phyloP scores from a whole-genome alignment of 208 protist species.

The Acanthamoeba royreba region DNA sequence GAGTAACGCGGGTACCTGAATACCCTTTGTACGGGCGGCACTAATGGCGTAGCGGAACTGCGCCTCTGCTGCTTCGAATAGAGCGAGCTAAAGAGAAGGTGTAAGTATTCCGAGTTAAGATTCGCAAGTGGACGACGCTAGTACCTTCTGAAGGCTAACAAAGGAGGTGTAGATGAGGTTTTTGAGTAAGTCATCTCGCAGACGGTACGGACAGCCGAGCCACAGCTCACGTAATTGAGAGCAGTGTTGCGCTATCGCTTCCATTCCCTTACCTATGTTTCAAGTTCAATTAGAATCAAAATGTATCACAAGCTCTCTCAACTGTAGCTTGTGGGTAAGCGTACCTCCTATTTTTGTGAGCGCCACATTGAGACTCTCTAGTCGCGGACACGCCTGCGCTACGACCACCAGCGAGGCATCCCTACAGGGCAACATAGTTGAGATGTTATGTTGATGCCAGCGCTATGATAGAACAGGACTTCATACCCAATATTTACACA shows the following conservation, averaged over 20 bases:
- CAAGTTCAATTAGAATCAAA: not conserved
- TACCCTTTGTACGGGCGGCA: slow-evolving; percentile 7
- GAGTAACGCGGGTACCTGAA: not conserved
- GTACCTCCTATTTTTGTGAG: slow-evolving; percentile 38
- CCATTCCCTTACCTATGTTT: not conserved
- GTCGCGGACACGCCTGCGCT: not conserved
- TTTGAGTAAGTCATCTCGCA: slow-evolving; percentile 9
- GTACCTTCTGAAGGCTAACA: not conserved
- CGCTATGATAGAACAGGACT: not conserved
- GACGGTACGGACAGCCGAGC: not conserved
- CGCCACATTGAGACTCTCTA: not conserved
- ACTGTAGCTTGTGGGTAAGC: not conserved
- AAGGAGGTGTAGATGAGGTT: slow-evolving; percentile 47
- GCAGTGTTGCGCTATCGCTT: slow-evolving; percentile 20
- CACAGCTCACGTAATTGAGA: not conserved
- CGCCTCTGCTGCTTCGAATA: not conserved
- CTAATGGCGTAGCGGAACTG: slow-evolving; percentile 26
- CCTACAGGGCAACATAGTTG: not conserved
- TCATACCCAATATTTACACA: slow-evolving; percentile 17
- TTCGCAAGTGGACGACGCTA: not conserved
- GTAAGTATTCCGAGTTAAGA: not conserved
- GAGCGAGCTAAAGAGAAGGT: not conserved
- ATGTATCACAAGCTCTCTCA: not conserved
- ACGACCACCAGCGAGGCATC: slow-evolving; percentile 13
- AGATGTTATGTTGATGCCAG: not conserved